Conservation (phyloP, 2,329 filamentous ascomycete genomes). For the Penicillium hesseltinei region DNA sequence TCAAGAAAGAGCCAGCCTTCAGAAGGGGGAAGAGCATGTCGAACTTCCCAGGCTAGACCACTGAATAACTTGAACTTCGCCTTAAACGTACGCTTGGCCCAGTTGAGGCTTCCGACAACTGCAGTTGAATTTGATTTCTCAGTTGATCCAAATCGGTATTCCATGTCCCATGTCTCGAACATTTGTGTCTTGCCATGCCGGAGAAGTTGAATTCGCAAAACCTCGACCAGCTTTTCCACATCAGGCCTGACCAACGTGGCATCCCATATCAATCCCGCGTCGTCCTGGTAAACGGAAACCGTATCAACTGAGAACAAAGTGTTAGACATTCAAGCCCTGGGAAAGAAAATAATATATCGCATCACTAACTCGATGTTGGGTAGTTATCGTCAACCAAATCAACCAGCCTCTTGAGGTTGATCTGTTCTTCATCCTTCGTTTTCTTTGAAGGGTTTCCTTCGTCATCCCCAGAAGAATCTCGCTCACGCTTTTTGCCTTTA, state of each 20-base stretch:
- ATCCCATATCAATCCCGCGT: conserved; percentile 11
- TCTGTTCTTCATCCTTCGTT: neutral
- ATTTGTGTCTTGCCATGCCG: neutral
- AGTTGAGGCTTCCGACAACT: neutral
- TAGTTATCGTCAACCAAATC: neutral
- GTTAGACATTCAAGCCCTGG: neutral
- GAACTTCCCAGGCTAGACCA: conserved; percentile 4
- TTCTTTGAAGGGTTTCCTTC: neutral
- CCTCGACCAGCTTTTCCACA: neutral
- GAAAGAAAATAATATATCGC: neutral
- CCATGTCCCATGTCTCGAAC: neutral
- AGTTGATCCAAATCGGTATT: neutral
- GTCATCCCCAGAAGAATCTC: neutral
- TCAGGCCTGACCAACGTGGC: conserved; percentile 4
- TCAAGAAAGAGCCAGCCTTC: neutral
- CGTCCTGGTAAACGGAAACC: conserved; percentile 14
- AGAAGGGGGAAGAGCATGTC: neutral
- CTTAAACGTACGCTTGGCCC: neutral
- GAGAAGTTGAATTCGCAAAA: conserved; percentile 11
- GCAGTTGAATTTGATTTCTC: neutral
- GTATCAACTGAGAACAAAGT: neutral
- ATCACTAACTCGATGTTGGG: neutral
- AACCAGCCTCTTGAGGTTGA: neutral
- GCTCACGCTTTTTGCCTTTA: neutral
- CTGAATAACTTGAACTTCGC: neutral